These are phyloP conservation scores for Skeletonema menzelii DNA, from an alignment of 108 stramenopile species.

Conservation along the genomic window DNA sequence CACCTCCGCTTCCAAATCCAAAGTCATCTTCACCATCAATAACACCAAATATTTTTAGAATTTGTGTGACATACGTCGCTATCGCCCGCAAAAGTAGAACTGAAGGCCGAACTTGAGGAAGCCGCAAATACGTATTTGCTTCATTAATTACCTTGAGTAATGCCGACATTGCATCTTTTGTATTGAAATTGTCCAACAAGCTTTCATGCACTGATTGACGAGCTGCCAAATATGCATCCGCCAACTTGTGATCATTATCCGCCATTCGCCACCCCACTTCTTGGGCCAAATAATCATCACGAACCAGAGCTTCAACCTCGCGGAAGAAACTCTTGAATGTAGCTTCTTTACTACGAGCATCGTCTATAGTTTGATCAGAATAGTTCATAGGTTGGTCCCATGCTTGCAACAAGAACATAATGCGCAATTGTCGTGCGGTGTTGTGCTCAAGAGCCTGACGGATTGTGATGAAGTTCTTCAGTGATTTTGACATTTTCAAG, in stretches of 20 bases:
- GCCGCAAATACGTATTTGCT: conserved; percentile 84
- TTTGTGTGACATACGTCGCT: conserved; percentile 87
- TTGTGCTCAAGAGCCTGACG: conserved; percentile 86
- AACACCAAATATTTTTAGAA: conserved; percentile 89
- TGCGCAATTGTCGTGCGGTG: conserved; percentile 85
- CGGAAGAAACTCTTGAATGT: conserved; percentile 92
- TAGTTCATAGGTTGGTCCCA: conserved; percentile 97
- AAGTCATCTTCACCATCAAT: conserved; percentile 74
- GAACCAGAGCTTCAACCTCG: conserved; percentile 86
- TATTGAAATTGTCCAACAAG: conserved; percentile 95
- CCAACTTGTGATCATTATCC: conserved; percentile 55
- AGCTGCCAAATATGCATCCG: conserved; percentile 45
- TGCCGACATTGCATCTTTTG: conserved; percentile 76
- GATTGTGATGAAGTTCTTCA: conserved; percentile 98
- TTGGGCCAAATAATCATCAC: conserved; percentile 63
- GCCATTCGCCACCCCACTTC: conserved; percentile 63
- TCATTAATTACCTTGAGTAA: conserved; percentile 78
- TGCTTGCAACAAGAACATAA: conserved; percentile 92
- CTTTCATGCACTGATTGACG: conserved; percentile 71
- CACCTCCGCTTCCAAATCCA: conserved; percentile 71
- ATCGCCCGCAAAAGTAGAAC: conserved; percentile 71
- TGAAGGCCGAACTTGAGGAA: conserved; percentile 51
- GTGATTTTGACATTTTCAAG: conserved; percentile 95
- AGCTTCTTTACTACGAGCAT: conserved; percentile 90
- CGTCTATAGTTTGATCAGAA: conserved; percentile 91